A percentile compares a stretch with the other conserved stretches of the same genome.
phyloP scores from a whole-genome alignment of 1,284 basidiomycete species.

The Cryptococcus sp. region DNA sequence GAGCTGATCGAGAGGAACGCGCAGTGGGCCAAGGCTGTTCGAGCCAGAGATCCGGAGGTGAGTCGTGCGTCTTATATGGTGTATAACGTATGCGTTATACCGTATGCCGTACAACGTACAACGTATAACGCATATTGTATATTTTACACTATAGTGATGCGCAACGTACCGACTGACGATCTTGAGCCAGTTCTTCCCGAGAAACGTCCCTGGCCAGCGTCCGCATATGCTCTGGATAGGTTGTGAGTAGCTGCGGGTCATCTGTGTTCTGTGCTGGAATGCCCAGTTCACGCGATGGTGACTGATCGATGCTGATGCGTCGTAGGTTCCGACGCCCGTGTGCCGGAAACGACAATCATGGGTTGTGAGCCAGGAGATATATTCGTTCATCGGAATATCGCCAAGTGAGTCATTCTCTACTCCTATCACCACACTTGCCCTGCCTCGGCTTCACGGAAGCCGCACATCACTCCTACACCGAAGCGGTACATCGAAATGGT shows the following conservation, averaged over 20 bases:
- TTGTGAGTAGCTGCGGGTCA: slow-evolving; percentile 27
- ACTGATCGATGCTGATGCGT: not conserved
- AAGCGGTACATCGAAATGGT: not conserved
- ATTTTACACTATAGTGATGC: not conserved
- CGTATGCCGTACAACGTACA: not conserved
- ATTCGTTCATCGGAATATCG: slow-evolving; percentile 50
- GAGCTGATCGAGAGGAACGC: slow-evolving; percentile 32
- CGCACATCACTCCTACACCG: not conserved
- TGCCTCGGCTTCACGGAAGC: not conserved
- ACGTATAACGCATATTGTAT: not conserved
- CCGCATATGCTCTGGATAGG: slow-evolving; percentile 52
- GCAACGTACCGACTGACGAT: not conserved
- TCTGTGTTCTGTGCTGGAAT: not conserved
- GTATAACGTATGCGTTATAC: not conserved
- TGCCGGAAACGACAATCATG: slow-evolving; percentile 50
- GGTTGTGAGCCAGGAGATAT: slow-evolving; percentile 50
- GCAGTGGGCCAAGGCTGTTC: slow-evolving; percentile 28
- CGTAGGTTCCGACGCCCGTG: slow-evolving; percentile 49
- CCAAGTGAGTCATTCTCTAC: slow-evolving; percentile 35
- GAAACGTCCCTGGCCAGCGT: slow-evolving; percentile 47
- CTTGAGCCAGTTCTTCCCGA: slow-evolving; percentile 42
- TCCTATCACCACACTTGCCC: not conserved
- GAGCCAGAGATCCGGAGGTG: slow-evolving; percentile 30
- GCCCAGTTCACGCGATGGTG: not conserved
- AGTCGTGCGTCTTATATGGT: slow-evolving; percentile 3